Percentiles rank a stretch among this genome's conserved stretches.
phyloP scores from a whole-genome alignment of 768 basidiomycete species.

The Amanita rubescens region DNA sequence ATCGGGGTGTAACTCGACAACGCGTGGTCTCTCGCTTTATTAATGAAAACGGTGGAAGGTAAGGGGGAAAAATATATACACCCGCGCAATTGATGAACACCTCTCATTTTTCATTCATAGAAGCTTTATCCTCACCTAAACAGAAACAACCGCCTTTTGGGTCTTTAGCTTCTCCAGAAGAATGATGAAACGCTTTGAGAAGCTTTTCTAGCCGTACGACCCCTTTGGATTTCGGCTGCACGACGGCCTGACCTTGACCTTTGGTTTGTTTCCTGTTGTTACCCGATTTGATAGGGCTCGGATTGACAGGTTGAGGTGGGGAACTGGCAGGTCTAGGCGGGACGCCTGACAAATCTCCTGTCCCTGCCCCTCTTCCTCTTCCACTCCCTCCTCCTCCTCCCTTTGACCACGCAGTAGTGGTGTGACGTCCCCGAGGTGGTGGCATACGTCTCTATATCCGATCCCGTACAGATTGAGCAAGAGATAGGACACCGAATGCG shows the following conservation, averaged over 20 bases:
- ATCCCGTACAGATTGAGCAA: too few relatives aligned
- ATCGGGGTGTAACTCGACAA: constrained; percentile 52
- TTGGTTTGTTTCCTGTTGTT: constrained; percentile 24
- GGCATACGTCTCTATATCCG: too few relatives aligned
- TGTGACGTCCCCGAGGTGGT: too few relatives aligned
- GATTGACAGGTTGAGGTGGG: constrained; percentile 12
- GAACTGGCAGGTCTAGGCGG: constrained; percentile 21
- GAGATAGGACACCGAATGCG: too few relatives aligned
- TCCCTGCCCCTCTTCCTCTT: too few relatives aligned
- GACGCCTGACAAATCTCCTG: constrained; percentile 17
- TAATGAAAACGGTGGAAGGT: neutral
- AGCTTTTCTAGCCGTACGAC: constrained; percentile 42
- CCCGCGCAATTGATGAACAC: too few relatives aligned
- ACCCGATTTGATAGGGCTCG: too few relatives aligned
- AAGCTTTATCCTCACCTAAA: constrained; percentile 39
- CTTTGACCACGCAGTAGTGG: too few relatives aligned
- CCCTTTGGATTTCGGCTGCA: constrained; percentile 38
- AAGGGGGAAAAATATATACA: too few relatives aligned
- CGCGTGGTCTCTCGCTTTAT: constrained; percentile 45
- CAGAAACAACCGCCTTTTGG: constrained; percentile 66
- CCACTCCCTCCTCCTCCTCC: too few relatives aligned
- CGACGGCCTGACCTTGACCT: constrained; percentile 12
- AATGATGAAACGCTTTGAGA: constrained; percentile 28
- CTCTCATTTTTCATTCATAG: neutral
- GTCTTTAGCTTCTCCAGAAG: constrained; percentile 35